These are phyloP conservation scores for Saccharomyces hybrid DNA, from an alignment of 1,139 yeast species.

Conservation along the genomic window DNA sequence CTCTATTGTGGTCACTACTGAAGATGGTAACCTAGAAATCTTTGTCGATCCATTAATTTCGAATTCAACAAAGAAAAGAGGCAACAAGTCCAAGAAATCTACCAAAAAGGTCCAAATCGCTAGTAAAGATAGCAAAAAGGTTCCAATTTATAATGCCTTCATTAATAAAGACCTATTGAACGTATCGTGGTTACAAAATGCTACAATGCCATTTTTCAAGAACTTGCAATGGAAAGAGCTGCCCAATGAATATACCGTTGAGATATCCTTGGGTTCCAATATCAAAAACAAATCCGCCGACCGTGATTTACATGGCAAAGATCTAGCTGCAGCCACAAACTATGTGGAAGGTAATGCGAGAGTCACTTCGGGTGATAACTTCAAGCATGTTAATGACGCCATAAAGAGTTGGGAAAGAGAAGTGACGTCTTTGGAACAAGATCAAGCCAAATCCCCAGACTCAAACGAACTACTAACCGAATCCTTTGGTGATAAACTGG, in stretches of 20 bases:
- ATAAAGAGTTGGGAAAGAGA: conserved; percentile 40
- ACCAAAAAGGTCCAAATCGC: conserved; percentile 37
- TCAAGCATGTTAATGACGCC: conserved; percentile 41
- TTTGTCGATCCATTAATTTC: conserved; percentile 47
- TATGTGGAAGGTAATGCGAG: conserved; percentile 68
- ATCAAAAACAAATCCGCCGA: conserved; percentile 29
- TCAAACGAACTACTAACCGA: conserved; percentile 32
- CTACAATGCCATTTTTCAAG: conserved; percentile 58
- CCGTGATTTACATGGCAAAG: conserved; percentile 49
- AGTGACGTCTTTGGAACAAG: conserved; percentile 16
- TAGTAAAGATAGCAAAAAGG: conserved; percentile 31
- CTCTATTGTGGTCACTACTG: conserved; percentile 49
- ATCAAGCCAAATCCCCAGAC: neutral
- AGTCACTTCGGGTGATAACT: conserved; percentile 58
- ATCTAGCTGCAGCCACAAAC: conserved; percentile 58
- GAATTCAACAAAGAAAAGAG: conserved; percentile 32
- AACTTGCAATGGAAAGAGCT: conserved; percentile 47
- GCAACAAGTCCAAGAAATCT: conserved; percentile 43
- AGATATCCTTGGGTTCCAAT: conserved; percentile 26
- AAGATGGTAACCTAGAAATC: conserved; percentile 60
- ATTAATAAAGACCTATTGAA: conserved; percentile 38
- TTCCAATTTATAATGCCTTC: conserved; percentile 40
- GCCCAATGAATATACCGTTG: conserved; percentile 23
- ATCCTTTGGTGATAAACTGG: conserved; percentile 54
- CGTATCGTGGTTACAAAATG: conserved; percentile 67